Conservation (phyloP, 2,329 filamentous ascomycete species). For the Ustulina deusta region DNA sequence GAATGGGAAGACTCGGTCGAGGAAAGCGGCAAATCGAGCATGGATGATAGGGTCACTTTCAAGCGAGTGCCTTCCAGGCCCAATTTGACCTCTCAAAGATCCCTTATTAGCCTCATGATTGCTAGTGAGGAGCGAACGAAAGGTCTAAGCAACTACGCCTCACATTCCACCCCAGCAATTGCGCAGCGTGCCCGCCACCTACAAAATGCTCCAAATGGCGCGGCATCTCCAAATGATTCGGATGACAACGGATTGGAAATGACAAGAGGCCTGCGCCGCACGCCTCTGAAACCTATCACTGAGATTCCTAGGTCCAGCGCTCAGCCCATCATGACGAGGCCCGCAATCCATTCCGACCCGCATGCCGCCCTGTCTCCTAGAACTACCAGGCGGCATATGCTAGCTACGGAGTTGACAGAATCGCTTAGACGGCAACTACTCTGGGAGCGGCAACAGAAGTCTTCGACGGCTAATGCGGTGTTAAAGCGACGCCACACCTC, state of each 20-base stretch:
- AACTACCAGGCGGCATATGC: slow-evolving; percentile 94
- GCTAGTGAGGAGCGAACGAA: slow-evolving; percentile 76
- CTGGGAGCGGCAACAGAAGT: slow-evolving; percentile 96
- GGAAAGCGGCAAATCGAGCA: slow-evolving; percentile 84
- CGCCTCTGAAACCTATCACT: slow-evolving; percentile 65
- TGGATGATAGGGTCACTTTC: slow-evolving; percentile 85
- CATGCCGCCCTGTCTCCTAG: slow-evolving; percentile 87
- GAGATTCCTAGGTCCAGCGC: slow-evolving; percentile 74
- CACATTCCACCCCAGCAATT: slow-evolving; percentile 77
- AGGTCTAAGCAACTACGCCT: slow-evolving; percentile 75
- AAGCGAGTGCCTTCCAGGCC: slow-evolving; percentile 89
- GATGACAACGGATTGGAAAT: slow-evolving; percentile 74
- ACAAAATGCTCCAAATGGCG: slow-evolving; percentile 58
- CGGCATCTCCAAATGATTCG: slow-evolving; percentile 67
- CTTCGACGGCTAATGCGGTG: slow-evolving; percentile 86
- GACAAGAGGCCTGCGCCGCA: slow-evolving; percentile 67
- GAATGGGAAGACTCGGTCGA: slow-evolving; percentile 77
- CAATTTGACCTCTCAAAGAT: slow-evolving; percentile 86
- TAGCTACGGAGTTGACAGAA: slow-evolving; percentile 92
- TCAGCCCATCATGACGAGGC: slow-evolving; percentile 83
- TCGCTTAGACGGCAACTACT: slow-evolving; percentile 91
- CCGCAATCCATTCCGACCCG: slow-evolving; percentile 70
- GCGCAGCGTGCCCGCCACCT: slow-evolving; percentile 70
- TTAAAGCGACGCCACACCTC: slow-evolving; percentile 91
- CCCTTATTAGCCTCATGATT: slow-evolving; percentile 89